A percentile compares a stretch with the other conserved stretches of the same genome.
Evolutionary conservation across 176 grass and related monocot species (phyloP).

Genomic region (Oryza rufipogon): DNA sequence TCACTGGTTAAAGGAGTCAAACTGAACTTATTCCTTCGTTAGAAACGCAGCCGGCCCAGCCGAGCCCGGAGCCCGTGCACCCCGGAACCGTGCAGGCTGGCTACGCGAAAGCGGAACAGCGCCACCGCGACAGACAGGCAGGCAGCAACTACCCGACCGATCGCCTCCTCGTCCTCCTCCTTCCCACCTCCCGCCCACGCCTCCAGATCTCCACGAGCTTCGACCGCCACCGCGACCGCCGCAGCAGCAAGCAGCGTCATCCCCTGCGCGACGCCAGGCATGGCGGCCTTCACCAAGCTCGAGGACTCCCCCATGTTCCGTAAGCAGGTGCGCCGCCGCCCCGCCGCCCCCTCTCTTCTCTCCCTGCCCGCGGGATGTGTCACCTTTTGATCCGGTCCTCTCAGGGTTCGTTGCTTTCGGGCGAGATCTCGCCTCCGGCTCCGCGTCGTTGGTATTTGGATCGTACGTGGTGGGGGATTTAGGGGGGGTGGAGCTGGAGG

Average conservation of each 20-base stretch:
- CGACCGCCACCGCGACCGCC: not conserved
- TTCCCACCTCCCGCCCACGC: conserved; percentile 44
- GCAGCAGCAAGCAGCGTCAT: conserved; percentile 15
- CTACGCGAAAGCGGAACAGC: no score
- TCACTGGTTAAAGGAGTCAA: no score
- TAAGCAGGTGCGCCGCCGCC: conserved; percentile 61
- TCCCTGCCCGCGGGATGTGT: not conserved
- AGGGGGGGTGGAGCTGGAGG: not conserved
- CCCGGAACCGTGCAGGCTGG: no score
- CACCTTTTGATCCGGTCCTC: conserved; percentile 25
- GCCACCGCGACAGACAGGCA: conserved; percentile 3
- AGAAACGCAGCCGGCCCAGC: no score
- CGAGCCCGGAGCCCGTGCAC: no score
- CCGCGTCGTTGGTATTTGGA: not conserved
- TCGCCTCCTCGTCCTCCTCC: not conserved
- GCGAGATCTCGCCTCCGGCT: conserved; percentile 27
- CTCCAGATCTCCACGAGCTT: conserved; percentile 55
- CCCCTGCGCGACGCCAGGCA: conserved; percentile 28
- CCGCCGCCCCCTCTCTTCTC: not conserved
- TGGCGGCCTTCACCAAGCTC: conserved; percentile 90
- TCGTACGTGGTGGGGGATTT: not conserved
- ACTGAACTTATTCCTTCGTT: no score
- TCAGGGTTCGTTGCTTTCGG: not conserved
- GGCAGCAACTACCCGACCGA: conserved; percentile 29
- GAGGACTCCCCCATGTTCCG: conserved; percentile 99